Conservation (phyloP, 192 early-diverging fungal genomes). For the Tieghemiomyces parasiticus region DNA sequence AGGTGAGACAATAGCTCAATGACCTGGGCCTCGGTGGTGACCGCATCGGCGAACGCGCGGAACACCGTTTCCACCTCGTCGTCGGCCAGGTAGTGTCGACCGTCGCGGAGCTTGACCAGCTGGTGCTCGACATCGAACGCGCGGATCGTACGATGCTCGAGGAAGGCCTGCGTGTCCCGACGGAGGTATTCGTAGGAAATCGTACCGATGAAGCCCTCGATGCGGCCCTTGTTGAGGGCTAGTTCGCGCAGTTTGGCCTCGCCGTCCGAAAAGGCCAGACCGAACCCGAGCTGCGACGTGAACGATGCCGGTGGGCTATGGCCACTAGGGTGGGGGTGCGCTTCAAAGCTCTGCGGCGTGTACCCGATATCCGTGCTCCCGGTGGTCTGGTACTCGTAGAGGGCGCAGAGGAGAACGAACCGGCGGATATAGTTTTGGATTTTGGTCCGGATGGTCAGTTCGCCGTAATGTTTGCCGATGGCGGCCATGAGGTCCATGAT, state of each 20-base stretch:
- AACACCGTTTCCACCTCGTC: slow-evolving; percentile 54
- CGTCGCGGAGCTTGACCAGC: slow-evolving; percentile 39
- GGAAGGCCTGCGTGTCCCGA: slow-evolving; percentile 43
- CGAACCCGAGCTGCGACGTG: slow-evolving; percentile 40
- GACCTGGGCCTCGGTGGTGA: slow-evolving; percentile 60
- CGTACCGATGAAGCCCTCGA: slow-evolving; percentile 77
- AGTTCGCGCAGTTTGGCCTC: slow-evolving; percentile 48
- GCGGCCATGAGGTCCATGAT: slow-evolving; percentile 46
- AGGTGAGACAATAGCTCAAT: slow-evolving; percentile 56
- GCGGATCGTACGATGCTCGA: slow-evolving; percentile 37
- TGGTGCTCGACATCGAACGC: slow-evolving; percentile 57
- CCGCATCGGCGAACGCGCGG: slow-evolving; percentile 43
- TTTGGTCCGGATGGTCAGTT: slow-evolving; percentile 73
- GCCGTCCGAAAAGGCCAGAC: slow-evolving; percentile 58
- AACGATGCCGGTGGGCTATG: slow-evolving; percentile 28
- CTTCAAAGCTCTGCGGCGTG: slow-evolving; percentile 14
- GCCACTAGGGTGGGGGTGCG: no score
- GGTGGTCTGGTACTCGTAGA: slow-evolving; percentile 57
- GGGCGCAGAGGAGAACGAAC: slow-evolving; percentile 62
- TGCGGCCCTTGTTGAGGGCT: slow-evolving; percentile 50
- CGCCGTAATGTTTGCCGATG: slow-evolving; percentile 72
- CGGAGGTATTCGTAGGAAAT: slow-evolving; percentile 50
- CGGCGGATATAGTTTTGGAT: slow-evolving; percentile 76
- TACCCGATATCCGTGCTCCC: slow-evolving; percentile 44
- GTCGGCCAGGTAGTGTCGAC: slow-evolving; percentile 29